phyloP scores from a whole-genome alignment of 768 basidiomycete genomes.

The Lentinula raphanica region DNA sequence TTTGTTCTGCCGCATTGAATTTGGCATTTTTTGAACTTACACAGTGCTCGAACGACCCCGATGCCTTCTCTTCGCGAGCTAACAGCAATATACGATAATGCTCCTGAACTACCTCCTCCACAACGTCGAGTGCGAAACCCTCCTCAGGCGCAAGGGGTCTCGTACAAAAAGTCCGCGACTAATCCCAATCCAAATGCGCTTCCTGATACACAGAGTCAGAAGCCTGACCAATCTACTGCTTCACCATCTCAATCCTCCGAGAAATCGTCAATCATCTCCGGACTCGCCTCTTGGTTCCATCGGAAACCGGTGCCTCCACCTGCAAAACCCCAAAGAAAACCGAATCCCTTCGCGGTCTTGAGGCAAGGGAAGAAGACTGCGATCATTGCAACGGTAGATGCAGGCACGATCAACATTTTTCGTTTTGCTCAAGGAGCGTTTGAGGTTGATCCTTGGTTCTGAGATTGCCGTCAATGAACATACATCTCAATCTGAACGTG shows the following conservation, averaged over 20 bases:
- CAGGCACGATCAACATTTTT: slow-evolving; percentile 84
- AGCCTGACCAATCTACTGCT: background rate
- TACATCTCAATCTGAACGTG: no score
- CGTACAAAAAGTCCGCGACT: slow-evolving; percentile 4
- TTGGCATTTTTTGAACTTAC: background rate
- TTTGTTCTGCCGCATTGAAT: background rate
- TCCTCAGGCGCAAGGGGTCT: slow-evolving; percentile 11
- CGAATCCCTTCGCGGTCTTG: slow-evolving; percentile 75
- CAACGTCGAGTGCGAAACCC: slow-evolving; percentile 39
- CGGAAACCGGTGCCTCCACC: background rate
- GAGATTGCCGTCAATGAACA: no score
- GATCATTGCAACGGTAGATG: slow-evolving; percentile 84
- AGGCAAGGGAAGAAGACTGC: slow-evolving; percentile 82
- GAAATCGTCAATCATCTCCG: background rate
- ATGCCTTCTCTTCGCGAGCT: slow-evolving; percentile 83
- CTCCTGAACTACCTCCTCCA: slow-evolving; percentile 67
- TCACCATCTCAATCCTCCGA: background rate
- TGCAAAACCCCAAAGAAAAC: slow-evolving; percentile 25
- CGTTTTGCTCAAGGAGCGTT: slow-evolving; percentile 83
- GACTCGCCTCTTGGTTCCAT: background rate
- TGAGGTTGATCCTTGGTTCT: slow-evolving; percentile 58
- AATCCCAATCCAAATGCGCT: slow-evolving; percentile 5
- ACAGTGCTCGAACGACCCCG: slow-evolving; percentile 74
- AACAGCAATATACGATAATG: slow-evolving; percentile 58
- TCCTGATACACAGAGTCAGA: background rate